Evolutionary conservation across 306 rosid species (phyloP), one percentile per base, ranked within the genome.

Genomic region (Inga oerstediana): DNA sequence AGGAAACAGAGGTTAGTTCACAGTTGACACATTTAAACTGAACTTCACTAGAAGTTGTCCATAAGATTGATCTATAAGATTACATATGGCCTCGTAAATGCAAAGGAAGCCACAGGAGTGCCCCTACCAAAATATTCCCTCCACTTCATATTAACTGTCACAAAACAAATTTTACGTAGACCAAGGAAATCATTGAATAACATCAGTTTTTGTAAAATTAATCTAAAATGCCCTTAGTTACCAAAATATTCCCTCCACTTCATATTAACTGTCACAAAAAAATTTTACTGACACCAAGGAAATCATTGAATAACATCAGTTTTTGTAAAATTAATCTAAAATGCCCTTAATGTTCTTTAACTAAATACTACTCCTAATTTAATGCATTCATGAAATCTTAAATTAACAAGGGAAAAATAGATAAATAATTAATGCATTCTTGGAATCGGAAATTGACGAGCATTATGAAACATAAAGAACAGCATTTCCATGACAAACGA

Each of bases 51-150:
- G 35, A 69, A 45, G 80, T 56, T n/a, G 71, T 75, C 39, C 30
- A 32, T 24, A 69, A 22, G 39, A 76, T 71, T 80, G 14, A 48
- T 37, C 59, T 2, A 20, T 7, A 7, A 20, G 24, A 20, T 14
- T 44, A 65, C 32, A 59, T 22, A 65, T 17, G 81, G 58, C 72
- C 22, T n/a, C 62, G 75, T 11, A 62, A 76, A 77, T 10, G 77
- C 80, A 81, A 75, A 62, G 79, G 82, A 66, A 7, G 83, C 35
- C 3, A 43, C 17, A 43, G 75, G 76, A 85, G 75, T 64, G 66
- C 30, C 10, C 51, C 22, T 52, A 76, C 64, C 76, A 70, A 71
- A 80, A 72, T 48, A 48, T 16, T 48, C 54, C 19, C 17, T 48
- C 54, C 54, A 14, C 4, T 48, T 14, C 54, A 14, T 48, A 13